Percentiles rank a stretch among this genome's conserved stretches.
Evolutionary conservation across 306 rosid genomes (phyloP).

Genomic region (Citrullus colocynthis): DNA sequence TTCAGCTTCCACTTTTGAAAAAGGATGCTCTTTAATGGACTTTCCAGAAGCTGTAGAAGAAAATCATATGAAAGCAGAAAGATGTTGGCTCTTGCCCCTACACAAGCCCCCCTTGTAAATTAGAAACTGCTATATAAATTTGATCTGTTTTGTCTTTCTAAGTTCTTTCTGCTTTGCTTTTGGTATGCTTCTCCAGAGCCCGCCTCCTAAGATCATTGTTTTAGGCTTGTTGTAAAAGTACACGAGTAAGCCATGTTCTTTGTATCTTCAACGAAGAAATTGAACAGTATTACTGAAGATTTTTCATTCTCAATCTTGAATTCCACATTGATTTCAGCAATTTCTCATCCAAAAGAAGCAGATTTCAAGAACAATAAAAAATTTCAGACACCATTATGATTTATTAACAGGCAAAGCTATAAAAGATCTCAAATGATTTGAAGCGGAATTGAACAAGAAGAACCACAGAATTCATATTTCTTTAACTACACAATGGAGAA

Average conservation of each 20-base stretch:
- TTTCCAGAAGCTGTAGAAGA: conserved; percentile 39
- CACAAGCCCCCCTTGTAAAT: conserved; percentile 22
- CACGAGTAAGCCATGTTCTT: not conserved
- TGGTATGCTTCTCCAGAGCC: not conserved
- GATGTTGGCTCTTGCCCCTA: not conserved
- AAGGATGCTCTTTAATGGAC: not conserved
- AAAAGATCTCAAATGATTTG: not conserved
- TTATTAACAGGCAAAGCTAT: not conserved
- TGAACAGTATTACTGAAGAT: not conserved
- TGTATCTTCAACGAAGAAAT: not conserved
- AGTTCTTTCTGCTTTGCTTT: not conserved
- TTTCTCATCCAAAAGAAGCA: not conserved
- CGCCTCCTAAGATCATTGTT: not conserved
- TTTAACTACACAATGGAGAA: not conserved
- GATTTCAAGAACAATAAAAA: too few species aligned
- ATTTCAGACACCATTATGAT: not conserved
- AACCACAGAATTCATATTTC: not conserved
- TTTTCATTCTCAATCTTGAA: not conserved
- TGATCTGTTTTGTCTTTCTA: not conserved
- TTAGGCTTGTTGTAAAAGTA: not conserved
- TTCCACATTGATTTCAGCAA: not conserved
- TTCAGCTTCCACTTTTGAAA: not conserved
- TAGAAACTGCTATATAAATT: conserved; percentile 23
- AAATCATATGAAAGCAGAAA: conserved; percentile 25
- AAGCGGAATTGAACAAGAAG: conserved; percentile 17